Conservation (phyloP, 2,329 filamentous ascomycete species). For the Amauroascus verrucosus region DNA sequence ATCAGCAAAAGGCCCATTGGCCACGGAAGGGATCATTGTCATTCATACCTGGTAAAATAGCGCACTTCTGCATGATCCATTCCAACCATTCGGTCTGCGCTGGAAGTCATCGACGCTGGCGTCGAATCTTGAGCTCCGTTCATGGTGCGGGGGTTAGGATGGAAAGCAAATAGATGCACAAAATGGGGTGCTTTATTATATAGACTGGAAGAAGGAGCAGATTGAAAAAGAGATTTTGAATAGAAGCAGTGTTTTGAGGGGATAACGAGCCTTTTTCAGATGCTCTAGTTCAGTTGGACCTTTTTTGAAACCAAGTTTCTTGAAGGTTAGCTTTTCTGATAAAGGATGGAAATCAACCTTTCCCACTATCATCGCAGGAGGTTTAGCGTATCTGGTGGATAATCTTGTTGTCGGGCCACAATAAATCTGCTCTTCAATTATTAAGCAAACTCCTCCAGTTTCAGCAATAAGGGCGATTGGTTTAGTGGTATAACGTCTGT, state of each 20-base stretch:
- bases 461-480: conserved; percentile 14
- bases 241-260: too few species aligned
- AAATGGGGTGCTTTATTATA: not conserved
- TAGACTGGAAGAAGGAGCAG: not conserved
- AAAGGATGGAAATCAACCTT: conserved; percentile 3
- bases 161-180: conserved; percentile 13
- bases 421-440: too few species aligned
- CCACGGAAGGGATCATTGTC: conserved; percentile 18
- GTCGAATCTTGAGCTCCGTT: conserved; percentile 18
- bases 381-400: not conserved
- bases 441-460: not conserved
- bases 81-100: conserved; percentile 41
- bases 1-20: not conserved
- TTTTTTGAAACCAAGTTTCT: not conserved
- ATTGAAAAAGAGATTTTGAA: too few species aligned
- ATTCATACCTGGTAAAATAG: conserved; percentile 86
- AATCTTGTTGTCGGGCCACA: not conserved
- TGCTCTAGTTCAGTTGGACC: not conserved
- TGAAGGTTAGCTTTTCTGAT: conserved; percentile 6
- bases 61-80: conserved; percentile 95
- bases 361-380: not conserved
- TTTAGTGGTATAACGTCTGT: conserved; percentile 16
- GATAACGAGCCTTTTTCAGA: not conserved
- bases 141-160: conserved; percentile 20
- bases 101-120: conserved; percentile 18